phyloP scores from a whole-genome alignment of 805 yeast species.

The Komagataella phaffii region DNA sequence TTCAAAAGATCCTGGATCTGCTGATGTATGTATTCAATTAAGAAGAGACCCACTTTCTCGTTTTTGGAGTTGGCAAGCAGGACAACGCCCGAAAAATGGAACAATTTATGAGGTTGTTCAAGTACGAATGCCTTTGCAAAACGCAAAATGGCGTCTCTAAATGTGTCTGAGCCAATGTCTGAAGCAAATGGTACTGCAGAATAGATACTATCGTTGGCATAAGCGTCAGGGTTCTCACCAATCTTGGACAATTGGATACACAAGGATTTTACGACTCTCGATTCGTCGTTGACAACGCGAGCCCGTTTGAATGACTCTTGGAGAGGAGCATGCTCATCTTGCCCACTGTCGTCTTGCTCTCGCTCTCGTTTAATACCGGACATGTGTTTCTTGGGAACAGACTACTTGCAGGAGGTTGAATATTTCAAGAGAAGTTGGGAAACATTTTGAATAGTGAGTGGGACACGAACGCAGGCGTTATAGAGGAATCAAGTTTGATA shows the following conservation, averaged over 20 bases:
- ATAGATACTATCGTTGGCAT: slow-evolving; percentile 41
- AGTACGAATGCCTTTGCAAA: slow-evolving; percentile 55
- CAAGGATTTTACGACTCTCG: slow-evolving; percentile 9
- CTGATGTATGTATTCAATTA: slow-evolving; percentile 56
- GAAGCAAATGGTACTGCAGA: slow-evolving; percentile 54
- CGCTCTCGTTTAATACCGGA: background rate
- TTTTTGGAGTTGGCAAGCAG: slow-evolving; percentile 52
- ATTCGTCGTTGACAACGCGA: background rate
- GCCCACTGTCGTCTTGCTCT: background rate
- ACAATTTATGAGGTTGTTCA: slow-evolving; percentile 88
- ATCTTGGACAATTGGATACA: slow-evolving; percentile 39
- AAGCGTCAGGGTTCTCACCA: slow-evolving; percentile 31
- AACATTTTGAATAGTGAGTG: background rate
- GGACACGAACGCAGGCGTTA: background rate
- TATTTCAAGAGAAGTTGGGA: background rate
- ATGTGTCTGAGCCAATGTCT: slow-evolving; percentile 50
- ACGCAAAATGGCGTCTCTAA: slow-evolving; percentile 43
- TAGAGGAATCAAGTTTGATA: background rate
- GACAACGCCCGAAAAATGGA: slow-evolving; percentile 55
- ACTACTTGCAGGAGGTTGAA: background rate
- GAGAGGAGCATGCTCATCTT: background rate
- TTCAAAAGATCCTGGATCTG: slow-evolving; percentile 45
- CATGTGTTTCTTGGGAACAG: background rate
- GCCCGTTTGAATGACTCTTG: background rate
- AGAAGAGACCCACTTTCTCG: slow-evolving; percentile 51